phyloP scores from a whole-genome alignment of 179 eudicot species.

The Nepenthes alata region DNA sequence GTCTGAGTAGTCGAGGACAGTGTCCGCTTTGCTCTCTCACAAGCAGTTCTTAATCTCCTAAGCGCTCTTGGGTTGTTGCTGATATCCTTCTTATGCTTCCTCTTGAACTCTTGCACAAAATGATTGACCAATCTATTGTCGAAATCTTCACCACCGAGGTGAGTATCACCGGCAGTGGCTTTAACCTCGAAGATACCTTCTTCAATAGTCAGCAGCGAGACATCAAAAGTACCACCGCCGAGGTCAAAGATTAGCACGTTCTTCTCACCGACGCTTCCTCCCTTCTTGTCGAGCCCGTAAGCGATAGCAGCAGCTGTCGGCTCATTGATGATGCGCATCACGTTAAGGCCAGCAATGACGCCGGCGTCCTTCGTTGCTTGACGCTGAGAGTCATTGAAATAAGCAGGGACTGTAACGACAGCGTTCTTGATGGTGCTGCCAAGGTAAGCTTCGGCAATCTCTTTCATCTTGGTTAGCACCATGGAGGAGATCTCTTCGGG shows the following conservation, averaged over 20 bases:
- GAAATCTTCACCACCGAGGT: constrained; percentile 61
- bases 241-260: constrained; percentile 52
- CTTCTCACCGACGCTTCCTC: constrained; percentile 33
- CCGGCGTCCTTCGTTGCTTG: constrained; percentile 69
- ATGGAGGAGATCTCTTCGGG: constrained; percentile 60
- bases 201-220: constrained; percentile 41
- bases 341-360: constrained; percentile 41
- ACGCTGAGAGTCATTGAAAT: constrained; percentile 57
- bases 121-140: constrained; percentile 58
- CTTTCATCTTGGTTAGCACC: constrained; percentile 50
- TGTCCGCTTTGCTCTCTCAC: constrained; percentile 58
- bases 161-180: constrained; percentile 60
- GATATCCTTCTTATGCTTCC: constrained; percentile 55
- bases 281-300: constrained; percentile 55
- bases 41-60: constrained; percentile 51
- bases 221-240: constrained; percentile 65
- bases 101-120: constrained; percentile 52
- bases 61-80: constrained; percentile 47
- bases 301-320: constrained; percentile 69
- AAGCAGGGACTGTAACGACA: constrained; percentile 57
- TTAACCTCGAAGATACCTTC: constrained; percentile 60
- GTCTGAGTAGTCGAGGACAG: constrained; percentile 45
- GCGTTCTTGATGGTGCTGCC: constrained; percentile 46
- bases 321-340: constrained; percentile 56
- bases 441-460: constrained; percentile 47